Percentiles rank a stretch among this genome's conserved stretches.
Conservation (phyloP, 163 green algal species). For the Scenedesmus sp. region DNA sequence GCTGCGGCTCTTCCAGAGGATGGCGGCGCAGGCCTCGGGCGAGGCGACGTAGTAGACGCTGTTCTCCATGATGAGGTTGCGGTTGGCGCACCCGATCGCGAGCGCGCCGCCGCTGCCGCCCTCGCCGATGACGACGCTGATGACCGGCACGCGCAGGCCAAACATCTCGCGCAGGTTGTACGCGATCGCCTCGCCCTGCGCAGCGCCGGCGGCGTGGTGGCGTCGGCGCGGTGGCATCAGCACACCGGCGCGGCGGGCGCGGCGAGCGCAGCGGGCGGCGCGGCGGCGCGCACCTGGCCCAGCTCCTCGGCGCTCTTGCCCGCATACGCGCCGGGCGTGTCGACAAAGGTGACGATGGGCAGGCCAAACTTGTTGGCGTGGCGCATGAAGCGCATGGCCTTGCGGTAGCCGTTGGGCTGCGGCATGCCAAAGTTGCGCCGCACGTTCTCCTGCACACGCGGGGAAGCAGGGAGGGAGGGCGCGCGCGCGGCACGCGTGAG, state of each 20-base stretch:
- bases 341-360: slow-evolving; percentile 96
- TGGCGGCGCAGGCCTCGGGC: slow-evolving; percentile 95
- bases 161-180: slow-evolving; percentile 98
- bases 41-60: slow-evolving; percentile 95
- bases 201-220: not conserved
- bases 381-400: slow-evolving; percentile 96
- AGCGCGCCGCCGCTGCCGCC: slow-evolving; percentile 94
- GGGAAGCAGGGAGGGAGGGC: too few species aligned
- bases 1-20: slow-evolving; percentile 89
- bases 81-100: slow-evolving; percentile 95
- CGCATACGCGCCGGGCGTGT: slow-evolving; percentile 95
- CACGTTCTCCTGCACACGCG: slow-evolving; percentile 89
- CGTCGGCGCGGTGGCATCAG: not conserved
- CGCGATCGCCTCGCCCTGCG: slow-evolving; percentile 94
- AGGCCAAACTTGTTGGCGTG: slow-evolving; percentile 96
- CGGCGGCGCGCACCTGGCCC: slow-evolving; percentile 74
- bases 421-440: slow-evolving; percentile 97
- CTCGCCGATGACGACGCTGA: slow-evolving; percentile 95
- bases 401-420: slow-evolving; percentile 94
- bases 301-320: slow-evolving; percentile 93
- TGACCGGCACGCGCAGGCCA: slow-evolving; percentile 92
- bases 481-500: too few species aligned
- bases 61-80: slow-evolving; percentile 95
- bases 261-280: too few species aligned
- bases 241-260: not conserved